A percentile compares a stretch with the other conserved stretches of the same genome.
These are phyloP conservation scores for Fusarium algeriense DNA, from an alignment of 2,329 filamentous ascomycete species.

Conservation along the genomic window DNA sequence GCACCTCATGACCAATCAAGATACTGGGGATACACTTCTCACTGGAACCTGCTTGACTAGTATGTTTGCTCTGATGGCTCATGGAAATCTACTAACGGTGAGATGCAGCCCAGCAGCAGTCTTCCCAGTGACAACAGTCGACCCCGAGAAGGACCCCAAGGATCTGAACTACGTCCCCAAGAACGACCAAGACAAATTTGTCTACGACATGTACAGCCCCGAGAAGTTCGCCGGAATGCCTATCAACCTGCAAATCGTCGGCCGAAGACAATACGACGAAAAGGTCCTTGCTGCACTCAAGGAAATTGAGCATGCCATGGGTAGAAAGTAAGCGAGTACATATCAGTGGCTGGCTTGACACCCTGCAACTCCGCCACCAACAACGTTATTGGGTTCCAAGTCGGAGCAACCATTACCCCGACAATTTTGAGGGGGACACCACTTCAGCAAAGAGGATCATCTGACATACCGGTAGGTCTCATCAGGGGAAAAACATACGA, in stretches of 20 bases:
- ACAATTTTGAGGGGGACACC: not conserved
- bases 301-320: conserved; percentile 45
- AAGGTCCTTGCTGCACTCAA: conserved; percentile 47
- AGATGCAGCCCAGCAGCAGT: conserved; percentile 61
- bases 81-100: not conserved
- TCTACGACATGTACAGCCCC: conserved; percentile 47
- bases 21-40: conserved; percentile 74
- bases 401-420: not conserved
- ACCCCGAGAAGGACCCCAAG: conserved; percentile 44
- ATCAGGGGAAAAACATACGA: not conserved
- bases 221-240: conserved; percentile 46
- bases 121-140: conserved; percentile 65
- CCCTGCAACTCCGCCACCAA: not conserved
- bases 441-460: not conserved
- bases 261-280: conserved; percentile 49
- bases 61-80: not conserved
- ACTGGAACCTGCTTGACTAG: conserved; percentile 79
- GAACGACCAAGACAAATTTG: conserved; percentile 47
- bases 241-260: conserved; percentile 47
- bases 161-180: conserved; percentile 44
- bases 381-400: fast-evolving
- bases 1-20: conserved; percentile 56
- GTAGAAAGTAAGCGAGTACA: conserved; percentile 17
- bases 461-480: not conserved
- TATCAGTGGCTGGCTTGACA: too few species aligned